Evolutionary conservation across 495 filamentous ascomycete species (phyloP), one percentile per base, ranked within the genome.

Genomic region (Hypoxylon perforatum): DNA sequence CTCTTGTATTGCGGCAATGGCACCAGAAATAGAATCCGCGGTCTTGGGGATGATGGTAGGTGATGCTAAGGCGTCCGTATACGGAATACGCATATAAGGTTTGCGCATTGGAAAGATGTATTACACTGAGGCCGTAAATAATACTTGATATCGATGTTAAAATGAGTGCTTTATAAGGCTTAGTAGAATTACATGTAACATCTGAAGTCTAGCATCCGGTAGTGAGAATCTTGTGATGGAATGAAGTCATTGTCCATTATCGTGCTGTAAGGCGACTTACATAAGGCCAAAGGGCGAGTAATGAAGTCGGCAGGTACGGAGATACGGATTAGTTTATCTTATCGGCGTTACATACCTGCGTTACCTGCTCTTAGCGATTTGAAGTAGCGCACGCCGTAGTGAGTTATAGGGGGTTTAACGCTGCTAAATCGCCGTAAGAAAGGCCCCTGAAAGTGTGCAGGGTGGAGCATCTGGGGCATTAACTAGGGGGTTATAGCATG

Each of bases 41-140:
- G 82, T 87, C 28, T 78, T 67, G 0, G 95, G 95, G 47, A 91
- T 81, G 74, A 93, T 91, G 39, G 81, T 83, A 4, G 94, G 89
- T 11, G 89, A 82, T n/a, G 94, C 91, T 46, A 98, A 81, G 22
- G 90, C 88, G 46, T 89, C 87, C 59, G 92, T 97, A 73, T 93
- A 99, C 63, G 95, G 95, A 71, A 98, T 96, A 71, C 94, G 86
- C 81, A 97, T 89, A 28, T 90, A 84, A 62, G 89, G 81, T 71
- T 84, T 87, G 73, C 83, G 83, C 88, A 90, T 90, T 57, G 64
- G 62, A 72, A 46, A 21, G 53, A 44, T 49, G n/a, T 48, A 23
- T 58, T 47, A 57, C 23, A 49, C 42, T 25, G 15, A 18, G 9
- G 45, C 28, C 28, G 12, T 12, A 10, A 17, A n/a, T 21, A 15